Conservation (phyloP, 2,329 filamentous ascomycete genomes). For the Diaporthe humulicola region DNA sequence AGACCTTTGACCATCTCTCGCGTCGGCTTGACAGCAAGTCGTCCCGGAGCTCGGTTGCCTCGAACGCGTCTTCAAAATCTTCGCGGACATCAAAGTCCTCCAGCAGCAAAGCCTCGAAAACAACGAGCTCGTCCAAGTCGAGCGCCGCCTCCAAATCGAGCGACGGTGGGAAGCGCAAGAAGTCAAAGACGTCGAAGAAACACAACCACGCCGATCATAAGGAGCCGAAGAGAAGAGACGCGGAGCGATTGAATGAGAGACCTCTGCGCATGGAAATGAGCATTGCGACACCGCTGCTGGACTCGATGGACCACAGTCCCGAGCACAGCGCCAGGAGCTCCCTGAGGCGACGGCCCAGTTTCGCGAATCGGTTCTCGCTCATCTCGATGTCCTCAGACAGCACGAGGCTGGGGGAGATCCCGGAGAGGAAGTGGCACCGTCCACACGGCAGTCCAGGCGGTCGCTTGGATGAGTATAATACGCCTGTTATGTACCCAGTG, state of each 20-base stretch:
- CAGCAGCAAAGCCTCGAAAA: slow-evolving; percentile 6
- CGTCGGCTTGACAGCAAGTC: slow-evolving; percentile 47
- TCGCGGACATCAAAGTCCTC: slow-evolving; percentile 20
- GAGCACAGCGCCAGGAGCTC: slow-evolving; percentile 30
- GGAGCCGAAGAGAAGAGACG: background rate
- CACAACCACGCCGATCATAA: background rate
- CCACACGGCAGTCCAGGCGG: slow-evolving; percentile 34
- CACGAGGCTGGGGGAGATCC: slow-evolving; percentile 53
- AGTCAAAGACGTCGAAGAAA: background rate
- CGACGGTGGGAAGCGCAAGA: background rate
- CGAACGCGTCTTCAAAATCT: slow-evolving; percentile 12
- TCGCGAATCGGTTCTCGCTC: slow-evolving; percentile 47
- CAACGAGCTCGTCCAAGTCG: slow-evolving; percentile 12
- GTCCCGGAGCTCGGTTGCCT: slow-evolving; percentile 40
- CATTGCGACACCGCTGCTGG: slow-evolving; percentile 32
- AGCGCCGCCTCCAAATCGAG: slow-evolving; percentile 14
- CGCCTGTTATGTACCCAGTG: slow-evolving; percentile 49
- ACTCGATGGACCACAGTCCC: slow-evolving; percentile 25
- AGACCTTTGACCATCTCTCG: slow-evolving; percentile 63
- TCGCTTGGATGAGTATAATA: slow-evolving; percentile 46
- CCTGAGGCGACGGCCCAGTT: slow-evolving; percentile 29
- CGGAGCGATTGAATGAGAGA: background rate
- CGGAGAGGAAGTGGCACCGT: slow-evolving; percentile 47
- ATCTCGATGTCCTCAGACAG: slow-evolving; percentile 49
- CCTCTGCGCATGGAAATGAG: slow-evolving; percentile 9